Evolutionary conservation across 306 rosid genomes (phyloP).

Genomic region (Pueraria montana): DNA sequence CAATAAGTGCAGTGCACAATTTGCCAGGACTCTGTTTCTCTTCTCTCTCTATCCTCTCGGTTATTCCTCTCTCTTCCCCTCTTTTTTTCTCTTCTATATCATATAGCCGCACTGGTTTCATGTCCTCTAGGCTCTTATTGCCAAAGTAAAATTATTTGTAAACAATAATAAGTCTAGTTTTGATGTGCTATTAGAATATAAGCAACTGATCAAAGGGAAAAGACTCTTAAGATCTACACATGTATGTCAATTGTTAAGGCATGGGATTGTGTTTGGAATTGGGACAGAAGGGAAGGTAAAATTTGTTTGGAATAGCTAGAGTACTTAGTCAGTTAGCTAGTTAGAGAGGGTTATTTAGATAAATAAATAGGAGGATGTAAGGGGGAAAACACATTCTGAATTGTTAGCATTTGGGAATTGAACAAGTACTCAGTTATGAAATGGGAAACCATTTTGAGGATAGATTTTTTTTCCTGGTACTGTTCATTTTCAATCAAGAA

Average conservation of each 20-base stretch:
- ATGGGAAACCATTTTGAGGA: neutral
- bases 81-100: neutral
- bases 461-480: neutral
- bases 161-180: slow-evolving; percentile 15
- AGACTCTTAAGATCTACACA: neutral
- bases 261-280: neutral
- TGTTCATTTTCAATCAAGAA: neutral
- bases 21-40: neutral
- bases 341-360: neutral
- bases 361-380: neutral
- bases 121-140: neutral
- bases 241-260: neutral
- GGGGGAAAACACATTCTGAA: neutral
- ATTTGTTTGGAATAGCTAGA: neutral
- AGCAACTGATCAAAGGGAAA: slow-evolving; percentile 37
- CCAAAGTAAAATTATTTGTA: slow-evolving; percentile 32
- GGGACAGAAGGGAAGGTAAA: neutral
- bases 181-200: slow-evolving; percentile 33
- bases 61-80: neutral
- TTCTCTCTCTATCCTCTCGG: neutral
- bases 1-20: neutral
- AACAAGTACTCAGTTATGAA: neutral
- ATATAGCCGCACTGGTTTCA: neutral
- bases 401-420: slow-evolving; percentile 15
- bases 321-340: neutral